Evolutionary conservation across 352 stramenopile genomes (phyloP), one percentile per base, ranked within the genome.

Genomic region (Phytophthora agathidicida): DNA sequence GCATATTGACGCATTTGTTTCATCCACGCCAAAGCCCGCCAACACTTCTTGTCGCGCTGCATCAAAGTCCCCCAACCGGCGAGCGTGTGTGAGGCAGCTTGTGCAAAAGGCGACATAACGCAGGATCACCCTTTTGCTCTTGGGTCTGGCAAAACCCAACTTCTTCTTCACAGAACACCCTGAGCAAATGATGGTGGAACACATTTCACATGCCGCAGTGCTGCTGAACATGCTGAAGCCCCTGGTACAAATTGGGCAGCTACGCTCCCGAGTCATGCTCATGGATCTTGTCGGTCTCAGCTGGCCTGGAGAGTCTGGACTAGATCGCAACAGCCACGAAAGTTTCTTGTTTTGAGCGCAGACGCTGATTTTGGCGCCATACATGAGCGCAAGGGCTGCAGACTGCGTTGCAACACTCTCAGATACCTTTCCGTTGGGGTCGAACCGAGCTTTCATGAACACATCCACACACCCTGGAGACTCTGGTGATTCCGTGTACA

Each of bases 271-370:
- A 22, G 32, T 33, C 16, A 64, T 55, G 8, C 43, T 52, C 20
- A 26, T 54, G n/a, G 59, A 49, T 39, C 30, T 36, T 28, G 53
- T 38, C n/a, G 54, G 33, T 9, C 37, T 17, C 13, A 43, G 46
- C n/a, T 54, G 54, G 11, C 36, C 42, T 1, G 45, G 41, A 9
- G 42, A 54, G 24, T 57, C 47, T 20, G 47, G 39, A 39, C 42
- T 56, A 20, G 46, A 66, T 35, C 67, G 69, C 17, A 76, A 23
- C 20, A 83, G 37, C 57, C 68, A 69, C 56, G 54, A 48, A 24
- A 83, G 57, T 45, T 80, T 80, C 52, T 80, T 80, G 56, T 70
- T 75, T 30, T 72, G 54, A 6, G 73, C 68, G 26, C 65, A 74
- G 14, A 71, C 52, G 30, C 39, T 54, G 19, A 45, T 42, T 36